Evolutionary conservation across 1,139 yeast species (phyloP).

Genomic region (Pichia sp.): DNA sequence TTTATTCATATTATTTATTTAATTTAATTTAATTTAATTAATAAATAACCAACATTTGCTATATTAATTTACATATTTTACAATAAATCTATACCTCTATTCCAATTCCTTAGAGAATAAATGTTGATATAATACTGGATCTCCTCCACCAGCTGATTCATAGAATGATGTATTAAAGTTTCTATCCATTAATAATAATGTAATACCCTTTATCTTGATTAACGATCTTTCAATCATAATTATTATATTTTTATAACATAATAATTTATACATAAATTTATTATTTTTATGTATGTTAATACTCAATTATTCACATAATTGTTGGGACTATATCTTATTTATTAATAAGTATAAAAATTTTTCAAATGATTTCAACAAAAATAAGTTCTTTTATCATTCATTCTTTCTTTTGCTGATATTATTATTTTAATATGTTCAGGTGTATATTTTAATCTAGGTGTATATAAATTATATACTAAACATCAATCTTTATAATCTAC

Average conservation of each 20-base stretch:
- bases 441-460: not conserved
- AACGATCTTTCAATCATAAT: not conserved
- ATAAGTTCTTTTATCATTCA: not conserved
- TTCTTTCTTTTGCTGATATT: not conserved
- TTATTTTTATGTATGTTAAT: not conserved
- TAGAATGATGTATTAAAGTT: conserved; percentile 8
- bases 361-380: not conserved
- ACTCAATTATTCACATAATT: not conserved
- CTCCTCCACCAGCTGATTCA: conserved; percentile 8
- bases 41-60: not conserved
- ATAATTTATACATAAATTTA: not conserved
- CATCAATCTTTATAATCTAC: not conserved
- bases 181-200: conserved; percentile 6
- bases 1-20: not conserved
- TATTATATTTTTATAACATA: too few relatives aligned
- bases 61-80: not conserved
- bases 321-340: not conserved
- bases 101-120: conserved; percentile 1
- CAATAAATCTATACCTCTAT: conserved; percentile 1
- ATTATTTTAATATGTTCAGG: not conserved
- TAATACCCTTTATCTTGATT: not conserved
- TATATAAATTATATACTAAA: not conserved
- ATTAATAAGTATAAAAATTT: not conserved
- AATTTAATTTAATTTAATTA: too few relatives aligned
- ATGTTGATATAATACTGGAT: conserved; percentile 5